Conservation (phyloP, 1,284 basidiomycete genomes). For the Melampsora americana region DNA sequence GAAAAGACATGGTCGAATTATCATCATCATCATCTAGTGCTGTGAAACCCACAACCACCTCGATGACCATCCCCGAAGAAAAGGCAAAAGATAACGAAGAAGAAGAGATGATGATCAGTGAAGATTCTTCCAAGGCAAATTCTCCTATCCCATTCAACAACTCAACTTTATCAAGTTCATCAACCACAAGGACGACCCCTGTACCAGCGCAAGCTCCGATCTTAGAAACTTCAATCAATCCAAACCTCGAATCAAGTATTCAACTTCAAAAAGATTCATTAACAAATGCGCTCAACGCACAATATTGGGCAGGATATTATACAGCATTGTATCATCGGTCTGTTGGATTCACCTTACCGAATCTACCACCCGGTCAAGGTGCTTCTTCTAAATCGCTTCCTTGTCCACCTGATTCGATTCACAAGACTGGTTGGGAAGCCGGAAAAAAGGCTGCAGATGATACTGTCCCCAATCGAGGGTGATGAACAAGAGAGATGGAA, state of each 20-base stretch:
- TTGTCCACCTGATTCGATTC: not conserved
- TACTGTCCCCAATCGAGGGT: not conserved
- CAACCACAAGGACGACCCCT: not conserved
- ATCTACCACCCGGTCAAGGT: not conserved
- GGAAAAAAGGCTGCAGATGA: not conserved
- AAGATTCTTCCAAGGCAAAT: not conserved
- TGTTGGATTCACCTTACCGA: not conserved
- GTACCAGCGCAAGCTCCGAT: not conserved
- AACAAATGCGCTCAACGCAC: conserved; percentile 16
- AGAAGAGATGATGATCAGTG: not conserved
- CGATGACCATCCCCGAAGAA: not conserved
- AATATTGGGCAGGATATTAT: conserved; percentile 29
- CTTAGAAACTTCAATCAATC: not conserved
- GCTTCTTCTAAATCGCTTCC: not conserved
- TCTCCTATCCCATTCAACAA: not conserved
- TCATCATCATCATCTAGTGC: not conserved
- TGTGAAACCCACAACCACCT: not conserved
- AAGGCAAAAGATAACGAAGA: not conserved
- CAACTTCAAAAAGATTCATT: not conserved
- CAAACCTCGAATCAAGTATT: not conserved
- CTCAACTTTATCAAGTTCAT: not conserved
- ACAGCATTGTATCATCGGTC: conserved; percentile 13
- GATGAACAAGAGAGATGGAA: no score
- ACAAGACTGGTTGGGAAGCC: conserved; percentile 4
- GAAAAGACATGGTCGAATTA: not conserved